These are phyloP conservation scores for Agastache rugosa DNA, from an alignment of 257 asterid genomes.

Conservation along the genomic window DNA sequence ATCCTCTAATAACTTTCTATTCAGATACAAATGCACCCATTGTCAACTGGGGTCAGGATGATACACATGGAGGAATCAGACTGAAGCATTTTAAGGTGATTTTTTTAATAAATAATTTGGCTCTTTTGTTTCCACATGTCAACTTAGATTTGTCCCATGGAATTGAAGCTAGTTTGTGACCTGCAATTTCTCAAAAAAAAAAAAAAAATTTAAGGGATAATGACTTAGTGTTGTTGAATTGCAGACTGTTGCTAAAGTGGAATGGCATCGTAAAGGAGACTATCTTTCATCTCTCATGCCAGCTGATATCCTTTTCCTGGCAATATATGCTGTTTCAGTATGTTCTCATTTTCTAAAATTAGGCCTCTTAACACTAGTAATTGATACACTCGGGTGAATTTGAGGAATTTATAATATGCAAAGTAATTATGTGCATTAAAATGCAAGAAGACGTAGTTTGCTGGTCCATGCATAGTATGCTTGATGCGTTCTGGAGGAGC, in stretches of 20 bases:
- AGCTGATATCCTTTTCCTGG: conserved; percentile 85
- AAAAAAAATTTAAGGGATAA: conserved; percentile 25
- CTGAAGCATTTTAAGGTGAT: conserved; percentile 90
- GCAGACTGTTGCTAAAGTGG: conserved; percentile 90
- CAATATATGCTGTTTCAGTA: conserved; percentile 27
- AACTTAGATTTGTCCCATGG: conserved; percentile 4
- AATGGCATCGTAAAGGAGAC: conserved; percentile 99
- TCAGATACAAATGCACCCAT: conserved; percentile 60
- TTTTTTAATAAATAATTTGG: not conserved
- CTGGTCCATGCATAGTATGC: not conserved
- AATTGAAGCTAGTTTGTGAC: conserved; percentile 11
- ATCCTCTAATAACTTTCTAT: conserved; percentile 28
- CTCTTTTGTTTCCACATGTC: conserved; percentile 8
- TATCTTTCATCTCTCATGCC: conserved; percentile 90
- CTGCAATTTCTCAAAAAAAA: conserved; percentile 10
- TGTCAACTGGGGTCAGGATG: conserved; percentile 77
- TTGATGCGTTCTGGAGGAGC: conserved; percentile 3
- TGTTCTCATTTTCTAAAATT: not conserved
- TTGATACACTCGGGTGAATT: not conserved
- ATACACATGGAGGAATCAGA: conserved; percentile 75
- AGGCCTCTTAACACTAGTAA: not conserved
- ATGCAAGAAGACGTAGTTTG: conserved; percentile 11
- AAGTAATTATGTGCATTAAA: conserved; percentile 15
- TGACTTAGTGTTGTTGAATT: conserved; percentile 35
- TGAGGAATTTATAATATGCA: conserved; percentile 5